Conservation (phyloP, 345 rosid genomes). For the Populus simonii region DNA sequence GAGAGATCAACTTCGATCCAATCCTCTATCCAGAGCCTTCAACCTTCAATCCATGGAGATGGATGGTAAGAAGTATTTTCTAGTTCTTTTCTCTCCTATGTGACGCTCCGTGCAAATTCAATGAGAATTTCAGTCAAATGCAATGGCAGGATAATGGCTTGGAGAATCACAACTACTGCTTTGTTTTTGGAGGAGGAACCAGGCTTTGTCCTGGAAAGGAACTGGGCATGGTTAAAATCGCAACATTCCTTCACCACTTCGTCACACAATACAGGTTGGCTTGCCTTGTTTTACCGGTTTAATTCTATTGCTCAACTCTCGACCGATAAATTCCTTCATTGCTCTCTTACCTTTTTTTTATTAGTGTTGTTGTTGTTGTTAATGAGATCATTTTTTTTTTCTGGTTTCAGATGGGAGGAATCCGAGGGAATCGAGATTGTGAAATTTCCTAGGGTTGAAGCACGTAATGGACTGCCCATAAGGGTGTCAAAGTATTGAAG, state of each 20-base stretch:
- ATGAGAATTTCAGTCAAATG: not conserved
- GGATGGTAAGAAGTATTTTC: conserved; percentile 49
- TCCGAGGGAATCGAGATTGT: conserved; percentile 5
- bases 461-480: conserved; percentile 21
- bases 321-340: not conserved
- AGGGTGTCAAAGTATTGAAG: conserved; percentile 7
- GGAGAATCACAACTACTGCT: conserved; percentile 33
- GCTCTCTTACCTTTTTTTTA: not conserved
- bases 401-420: conserved; percentile 16
- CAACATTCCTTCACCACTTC: conserved; percentile 39
- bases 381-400: not conserved
- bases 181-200: conserved; percentile 42
- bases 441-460: conserved; percentile 23
- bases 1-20: conserved; percentile 77
- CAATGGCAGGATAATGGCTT: conserved; percentile 26
- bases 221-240: conserved; percentile 25
- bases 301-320: not conserved
- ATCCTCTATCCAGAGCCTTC: conserved; percentile 62
- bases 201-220: conserved; percentile 48
- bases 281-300: not conserved
- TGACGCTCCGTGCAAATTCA: not conserved
- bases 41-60: conserved; percentile 91
- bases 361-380: too few species aligned
- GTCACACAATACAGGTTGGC: conserved; percentile 36
- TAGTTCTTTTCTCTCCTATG: not conserved